These are phyloP conservation scores for Monosporascus sp. DNA, from an alignment of 2,329 filamentous ascomycete genomes.

Conservation along the genomic window DNA sequence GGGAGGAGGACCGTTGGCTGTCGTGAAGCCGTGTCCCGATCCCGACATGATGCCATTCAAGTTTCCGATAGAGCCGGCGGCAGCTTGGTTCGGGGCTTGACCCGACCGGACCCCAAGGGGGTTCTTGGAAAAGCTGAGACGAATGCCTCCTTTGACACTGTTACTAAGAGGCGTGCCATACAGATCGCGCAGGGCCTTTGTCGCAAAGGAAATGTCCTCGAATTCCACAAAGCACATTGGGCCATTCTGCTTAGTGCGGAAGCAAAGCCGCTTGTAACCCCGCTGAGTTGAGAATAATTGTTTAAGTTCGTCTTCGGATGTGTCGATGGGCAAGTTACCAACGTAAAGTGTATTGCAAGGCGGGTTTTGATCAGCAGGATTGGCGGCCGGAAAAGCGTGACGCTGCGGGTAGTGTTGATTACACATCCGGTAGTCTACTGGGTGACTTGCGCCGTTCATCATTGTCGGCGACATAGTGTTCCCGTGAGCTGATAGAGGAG, in stretches of 20 bases:
- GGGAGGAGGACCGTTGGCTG: conserved; percentile 72
- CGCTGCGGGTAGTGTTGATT: conserved; percentile 49
- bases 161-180: conserved; percentile 86
- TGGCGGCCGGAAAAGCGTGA: conserved; percentile 76
- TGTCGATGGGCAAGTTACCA: conserved; percentile 89
- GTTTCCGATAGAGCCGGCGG: conserved; percentile 39
- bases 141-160: conserved; percentile 89
- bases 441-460: conserved; percentile 38
- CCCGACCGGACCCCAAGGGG: conserved; percentile 84
- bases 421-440: conserved; percentile 49
- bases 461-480: conserved; percentile 52
- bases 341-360: conserved; percentile 98
- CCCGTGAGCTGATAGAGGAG: conserved; percentile 33
- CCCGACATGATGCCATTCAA: conserved; percentile 53
- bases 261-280: conserved; percentile 92
- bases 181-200: conserved; percentile 81
- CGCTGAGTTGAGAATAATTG: conserved; percentile 87
- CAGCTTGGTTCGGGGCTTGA: conserved; percentile 47
- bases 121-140: conserved; percentile 95
- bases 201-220: conserved; percentile 86
- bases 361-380: conserved; percentile 92
- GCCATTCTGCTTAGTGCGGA: conserved; percentile 89
- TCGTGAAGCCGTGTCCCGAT: conserved; percentile 56
- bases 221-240: conserved; percentile 99
- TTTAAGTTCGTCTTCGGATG: conserved; percentile 93